A percentile compares a stretch with the other conserved stretches of the same genome.
These are phyloP conservation scores for Conticribra weissflogii DNA, from an alignment of 108 stramenopile species.

Conservation along the genomic window DNA sequence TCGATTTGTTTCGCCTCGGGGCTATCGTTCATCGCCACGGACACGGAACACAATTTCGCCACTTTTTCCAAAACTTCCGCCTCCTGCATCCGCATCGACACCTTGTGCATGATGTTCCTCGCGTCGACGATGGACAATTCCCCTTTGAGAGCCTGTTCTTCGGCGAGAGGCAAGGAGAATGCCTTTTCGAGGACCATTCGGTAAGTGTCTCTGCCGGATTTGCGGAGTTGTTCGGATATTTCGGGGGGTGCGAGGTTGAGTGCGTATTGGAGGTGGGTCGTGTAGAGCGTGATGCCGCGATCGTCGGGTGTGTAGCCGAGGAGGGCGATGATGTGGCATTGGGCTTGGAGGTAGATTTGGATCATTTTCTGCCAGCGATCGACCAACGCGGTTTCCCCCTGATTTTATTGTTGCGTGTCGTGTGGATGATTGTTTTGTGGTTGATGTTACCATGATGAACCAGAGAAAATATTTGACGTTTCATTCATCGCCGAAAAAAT, in stretches of 20 bases:
- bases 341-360: conserved; percentile 74
- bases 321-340: conserved; percentile 73
- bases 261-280: conserved; percentile 61
- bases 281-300: conserved; percentile 77
- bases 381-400: conserved; percentile 51
- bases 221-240: conserved; percentile 59
- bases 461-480: too few species aligned
- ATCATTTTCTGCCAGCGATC: conserved; percentile 89
- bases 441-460: background rate
- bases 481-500: background rate
- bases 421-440: background rate
- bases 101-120: conserved; percentile 81
- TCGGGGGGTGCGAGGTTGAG: conserved; percentile 49
- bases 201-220: conserved; percentile 69
- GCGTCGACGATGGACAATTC: conserved; percentile 81
- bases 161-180: conserved; percentile 60
- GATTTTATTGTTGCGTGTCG: background rate
- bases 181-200: conserved; percentile 65
- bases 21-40: conserved; percentile 33
- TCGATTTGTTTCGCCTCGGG: conserved; percentile 56
- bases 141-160: conserved; percentile 27
- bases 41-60: conserved; percentile 45
- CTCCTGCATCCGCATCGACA: conserved; percentile 71
- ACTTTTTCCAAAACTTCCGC: conserved; percentile 68
- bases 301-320: conserved; percentile 80